phyloP scores from a whole-genome alignment of 306 rosid species.

The Corylus americana region DNA sequence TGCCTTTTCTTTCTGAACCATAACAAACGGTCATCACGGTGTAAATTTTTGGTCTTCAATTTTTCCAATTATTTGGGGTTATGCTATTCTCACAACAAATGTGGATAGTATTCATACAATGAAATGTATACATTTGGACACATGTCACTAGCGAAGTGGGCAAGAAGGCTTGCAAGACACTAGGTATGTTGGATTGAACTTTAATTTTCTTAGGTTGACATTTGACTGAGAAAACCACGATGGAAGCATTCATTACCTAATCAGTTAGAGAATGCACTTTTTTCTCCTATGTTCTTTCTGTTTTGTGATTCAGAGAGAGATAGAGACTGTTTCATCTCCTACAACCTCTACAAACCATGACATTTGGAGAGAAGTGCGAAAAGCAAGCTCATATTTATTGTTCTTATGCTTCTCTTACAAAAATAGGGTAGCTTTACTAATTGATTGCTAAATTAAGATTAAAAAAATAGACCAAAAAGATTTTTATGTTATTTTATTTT shows the following conservation, averaged over 20 bases:
- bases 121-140: slow-evolving; percentile 12
- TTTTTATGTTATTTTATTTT: too few species aligned
- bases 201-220: slow-evolving; percentile 10
- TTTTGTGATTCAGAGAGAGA: slow-evolving; percentile 33
- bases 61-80: slow-evolving; percentile 32
- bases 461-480: background rate
- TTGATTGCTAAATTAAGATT: slow-evolving; percentile 23
- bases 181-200: background rate
- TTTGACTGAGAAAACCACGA: slow-evolving; percentile 19
- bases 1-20: slow-evolving; percentile 26
- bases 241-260: background rate
- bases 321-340: slow-evolving; percentile 53
- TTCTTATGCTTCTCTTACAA: slow-evolving; percentile 17
- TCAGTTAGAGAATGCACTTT: slow-evolving; percentile 20
- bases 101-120: slow-evolving; percentile 16
- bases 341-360: slow-evolving; percentile 58
- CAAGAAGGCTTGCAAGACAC: background rate
- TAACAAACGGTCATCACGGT: slow-evolving; percentile 32
- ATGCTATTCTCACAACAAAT: slow-evolving; percentile 25
- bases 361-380: slow-evolving; percentile 37
- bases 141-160: slow-evolving; percentile 32
- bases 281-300: slow-evolving; percentile 32
- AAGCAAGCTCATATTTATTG: slow-evolving; percentile 35
- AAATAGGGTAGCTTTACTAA: background rate
- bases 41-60: slow-evolving; percentile 25